Evolutionary conservation across 108 stramenopile genomes (phyloP).

Genomic region (Cylindrotheca closterium): DNA sequence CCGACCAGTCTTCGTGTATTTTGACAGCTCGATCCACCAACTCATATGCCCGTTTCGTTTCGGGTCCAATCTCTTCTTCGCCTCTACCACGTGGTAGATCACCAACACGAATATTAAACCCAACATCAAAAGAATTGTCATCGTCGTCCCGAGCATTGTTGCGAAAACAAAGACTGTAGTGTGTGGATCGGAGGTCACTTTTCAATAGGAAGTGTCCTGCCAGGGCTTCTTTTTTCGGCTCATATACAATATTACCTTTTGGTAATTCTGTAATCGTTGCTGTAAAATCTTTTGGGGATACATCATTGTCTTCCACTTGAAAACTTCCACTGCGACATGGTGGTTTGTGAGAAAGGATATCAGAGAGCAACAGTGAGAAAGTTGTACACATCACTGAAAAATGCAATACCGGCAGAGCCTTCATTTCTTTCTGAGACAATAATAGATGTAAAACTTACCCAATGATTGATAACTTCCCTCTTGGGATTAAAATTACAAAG

Average conservation of each 20-base stretch:
- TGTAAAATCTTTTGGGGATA: constrained; percentile 23
- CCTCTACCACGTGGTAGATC: constrained; percentile 39
- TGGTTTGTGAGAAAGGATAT: no score
- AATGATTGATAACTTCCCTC: not conserved
- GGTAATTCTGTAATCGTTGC: constrained; percentile 14
- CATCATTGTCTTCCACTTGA: constrained; percentile 44
- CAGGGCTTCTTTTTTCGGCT: constrained; percentile 38
- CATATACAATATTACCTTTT: constrained; percentile 38
- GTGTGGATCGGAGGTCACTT: constrained; percentile 18
- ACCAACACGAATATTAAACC: constrained; percentile 60
- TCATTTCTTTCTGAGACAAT: no score
- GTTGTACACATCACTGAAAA: no score
- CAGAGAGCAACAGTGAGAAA: no score
- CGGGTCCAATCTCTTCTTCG: constrained; percentile 59
- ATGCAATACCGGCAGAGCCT: no score
- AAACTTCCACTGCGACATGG: constrained; percentile 44
- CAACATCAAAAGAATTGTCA: constrained; percentile 50
- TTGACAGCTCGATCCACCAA: constrained; percentile 32
- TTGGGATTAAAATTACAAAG: constrained; percentile 20
- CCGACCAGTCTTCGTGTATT: constrained; percentile 41
- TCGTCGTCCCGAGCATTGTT: constrained; percentile 46
- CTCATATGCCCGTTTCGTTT: constrained; percentile 41
- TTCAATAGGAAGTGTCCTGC: constrained; percentile 59
- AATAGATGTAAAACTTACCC: constrained; percentile 3
- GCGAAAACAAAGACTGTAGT: constrained; percentile 61